A percentile compares a stretch with the other conserved stretches of the same genome.
These are phyloP conservation scores for Alternaria sp. DNA, from an alignment of 2,329 filamentous ascomycete genomes.

Conservation along the genomic window DNA sequence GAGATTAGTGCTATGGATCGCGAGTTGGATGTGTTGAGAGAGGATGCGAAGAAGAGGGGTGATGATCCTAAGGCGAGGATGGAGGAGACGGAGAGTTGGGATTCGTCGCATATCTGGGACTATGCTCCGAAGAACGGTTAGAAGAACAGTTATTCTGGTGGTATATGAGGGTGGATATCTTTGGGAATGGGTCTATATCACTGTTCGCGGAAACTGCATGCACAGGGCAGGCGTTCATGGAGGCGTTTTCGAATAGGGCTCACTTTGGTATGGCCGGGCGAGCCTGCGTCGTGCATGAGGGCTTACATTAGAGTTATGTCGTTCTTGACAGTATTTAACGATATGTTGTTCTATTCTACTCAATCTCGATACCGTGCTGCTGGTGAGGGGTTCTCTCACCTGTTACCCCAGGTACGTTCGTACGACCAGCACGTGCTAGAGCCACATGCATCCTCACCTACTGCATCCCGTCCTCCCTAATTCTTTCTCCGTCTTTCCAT, in stretches of 20 bases:
- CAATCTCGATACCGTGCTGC: fast-evolving
- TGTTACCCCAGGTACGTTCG: background rate
- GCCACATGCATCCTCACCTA: too few species aligned
- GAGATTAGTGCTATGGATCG: slow-evolving; percentile 32
- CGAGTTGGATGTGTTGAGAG: slow-evolving; percentile 36
- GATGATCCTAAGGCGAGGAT: slow-evolving; percentile 38
- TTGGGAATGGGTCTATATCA: background rate
- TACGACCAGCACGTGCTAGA: background rate
- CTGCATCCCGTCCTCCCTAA: background rate
- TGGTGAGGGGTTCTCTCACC: background rate
- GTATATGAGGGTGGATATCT: background rate
- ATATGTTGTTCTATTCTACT: background rate
- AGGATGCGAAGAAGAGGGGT: slow-evolving; percentile 42
- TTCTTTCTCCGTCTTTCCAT: background rate
- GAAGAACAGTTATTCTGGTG: too few species aligned
- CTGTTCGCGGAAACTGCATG: background rate
- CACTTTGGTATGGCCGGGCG: background rate
- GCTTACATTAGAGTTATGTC: background rate
- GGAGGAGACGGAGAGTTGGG: slow-evolving; percentile 44
- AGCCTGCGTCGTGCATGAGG: background rate
- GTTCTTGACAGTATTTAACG: background rate
- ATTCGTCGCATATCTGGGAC: slow-evolving; percentile 46
- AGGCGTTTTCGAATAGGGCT: slow-evolving; percentile 15
- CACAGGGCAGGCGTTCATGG: slow-evolving; percentile 5
- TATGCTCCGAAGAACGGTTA: slow-evolving; percentile 33